phyloP scores from a whole-genome alignment of 2,329 filamentous ascomycete species.

The Fusarium haematococcum region DNA sequence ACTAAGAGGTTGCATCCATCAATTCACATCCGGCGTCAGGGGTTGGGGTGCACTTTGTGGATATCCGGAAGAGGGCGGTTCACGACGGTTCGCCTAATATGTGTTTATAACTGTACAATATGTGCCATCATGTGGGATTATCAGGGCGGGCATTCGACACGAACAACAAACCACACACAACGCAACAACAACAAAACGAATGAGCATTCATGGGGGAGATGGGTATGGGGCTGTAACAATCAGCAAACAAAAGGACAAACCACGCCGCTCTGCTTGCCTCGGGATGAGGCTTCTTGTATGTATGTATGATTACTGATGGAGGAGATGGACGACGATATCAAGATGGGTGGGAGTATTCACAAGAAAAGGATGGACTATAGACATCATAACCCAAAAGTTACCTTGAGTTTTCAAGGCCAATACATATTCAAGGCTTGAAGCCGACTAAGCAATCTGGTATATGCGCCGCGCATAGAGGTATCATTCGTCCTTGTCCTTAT shows the following conservation, averaged over 20 bases:
- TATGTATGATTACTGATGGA: conserved; percentile 47
- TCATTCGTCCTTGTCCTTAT: neutral
- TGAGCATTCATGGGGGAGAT: conserved; percentile 27
- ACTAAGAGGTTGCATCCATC: conserved; percentile 52
- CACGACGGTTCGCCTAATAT: conserved; percentile 35
- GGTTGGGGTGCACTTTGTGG: conserved; percentile 35
- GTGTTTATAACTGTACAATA: conserved; percentile 51
- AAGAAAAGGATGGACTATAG: conserved; percentile 34
- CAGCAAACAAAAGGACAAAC: conserved; percentile 39
- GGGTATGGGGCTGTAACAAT: conserved; percentile 40
- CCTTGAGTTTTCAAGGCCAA: conserved; percentile 25
- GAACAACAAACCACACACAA: conserved; percentile 25
- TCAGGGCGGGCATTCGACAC: conserved; percentile 39
- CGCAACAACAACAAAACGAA: conserved; percentile 17
- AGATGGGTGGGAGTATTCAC: conserved; percentile 19
- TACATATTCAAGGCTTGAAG: conserved; percentile 18
- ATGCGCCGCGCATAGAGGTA: neutral
- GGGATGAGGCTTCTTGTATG: conserved; percentile 44
- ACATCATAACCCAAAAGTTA: conserved; percentile 31
- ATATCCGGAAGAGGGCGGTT: conserved; percentile 35
- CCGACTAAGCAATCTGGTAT: conserved; percentile 9
- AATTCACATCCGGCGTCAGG: conserved; percentile 39
- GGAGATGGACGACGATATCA: conserved; percentile 31
- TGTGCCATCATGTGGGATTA: conserved; percentile 46
- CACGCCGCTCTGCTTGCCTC: conserved; percentile 51